A percentile compares a stretch with the other conserved stretches of the same genome.
Evolutionary conservation across 179 eudicot genomes (phyloP).

Genomic region (Beta lomatogona): DNA sequence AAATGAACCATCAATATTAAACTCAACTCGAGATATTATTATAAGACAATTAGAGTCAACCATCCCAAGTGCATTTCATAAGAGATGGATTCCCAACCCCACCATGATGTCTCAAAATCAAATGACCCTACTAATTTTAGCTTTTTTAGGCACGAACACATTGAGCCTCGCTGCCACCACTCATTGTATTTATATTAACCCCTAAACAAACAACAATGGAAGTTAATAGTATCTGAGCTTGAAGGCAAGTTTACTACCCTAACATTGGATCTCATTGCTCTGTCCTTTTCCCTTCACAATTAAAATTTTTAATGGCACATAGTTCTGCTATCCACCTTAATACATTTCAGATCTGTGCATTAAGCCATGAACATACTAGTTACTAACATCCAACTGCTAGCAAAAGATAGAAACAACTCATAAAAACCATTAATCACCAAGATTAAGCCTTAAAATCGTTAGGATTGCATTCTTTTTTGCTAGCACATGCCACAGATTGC

Average conservation of each 20-base stretch:
- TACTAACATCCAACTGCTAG: too few species aligned
- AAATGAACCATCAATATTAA: too few species aligned
- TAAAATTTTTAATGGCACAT: too few species aligned
- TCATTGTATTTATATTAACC: neutral
- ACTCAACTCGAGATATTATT: too few species aligned
- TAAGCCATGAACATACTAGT: too few species aligned
- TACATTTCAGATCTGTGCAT: too few species aligned
- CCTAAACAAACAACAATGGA: slow-evolving; percentile 24
- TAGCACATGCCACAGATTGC: too few species aligned
- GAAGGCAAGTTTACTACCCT: neutral
- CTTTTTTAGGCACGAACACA: neutral
- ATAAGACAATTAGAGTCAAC: too few species aligned
- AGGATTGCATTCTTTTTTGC: too few species aligned
- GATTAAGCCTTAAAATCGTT: too few species aligned
- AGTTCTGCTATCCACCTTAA: neutral
- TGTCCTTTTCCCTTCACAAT: neutral
- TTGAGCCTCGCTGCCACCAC: neutral
- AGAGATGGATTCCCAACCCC: neutral
- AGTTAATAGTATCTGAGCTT: slow-evolving; percentile 10
- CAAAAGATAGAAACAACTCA: too few species aligned
- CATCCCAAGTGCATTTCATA: neutral
- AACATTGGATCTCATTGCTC: neutral
- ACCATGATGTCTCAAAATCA: neutral
- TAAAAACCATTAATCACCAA: too few species aligned
- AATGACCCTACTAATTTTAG: neutral